These are phyloP conservation scores for Trichoderma oligosporum DNA, from an alignment of 2,329 filamentous ascomycete species.

Conservation along the genomic window DNA sequence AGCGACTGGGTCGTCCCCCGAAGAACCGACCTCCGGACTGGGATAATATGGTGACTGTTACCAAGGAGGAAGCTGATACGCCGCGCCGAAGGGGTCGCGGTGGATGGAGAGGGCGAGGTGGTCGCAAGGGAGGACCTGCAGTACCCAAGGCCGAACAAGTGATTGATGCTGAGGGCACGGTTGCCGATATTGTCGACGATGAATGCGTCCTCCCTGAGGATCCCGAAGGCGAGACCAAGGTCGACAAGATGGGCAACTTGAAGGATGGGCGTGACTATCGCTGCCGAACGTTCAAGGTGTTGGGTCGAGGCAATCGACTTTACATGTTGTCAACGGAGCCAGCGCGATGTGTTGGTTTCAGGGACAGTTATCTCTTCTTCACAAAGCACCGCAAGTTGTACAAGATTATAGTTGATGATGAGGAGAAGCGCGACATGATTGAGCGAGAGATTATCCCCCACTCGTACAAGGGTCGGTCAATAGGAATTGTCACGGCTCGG, in stretches of 20 bases:
- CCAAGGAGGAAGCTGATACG: slow-evolving; percentile 53
- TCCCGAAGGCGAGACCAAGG: slow-evolving; percentile 83
- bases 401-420: slow-evolving; percentile 97
- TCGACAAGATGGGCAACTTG: slow-evolving; percentile 82
- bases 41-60: slow-evolving; percentile 59
- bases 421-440: slow-evolving; percentile 96
- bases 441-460: slow-evolving; percentile 93
- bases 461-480: slow-evolving; percentile 96
- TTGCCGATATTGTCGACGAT: slow-evolving; percentile 85
- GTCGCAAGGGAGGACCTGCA: slow-evolving; percentile 62
- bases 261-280: slow-evolving; percentile 85
- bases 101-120: slow-evolving; percentile 67
- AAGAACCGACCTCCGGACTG: slow-evolving; percentile 81
- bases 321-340: slow-evolving; percentile 99
- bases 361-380: slow-evolving; percentile 98
- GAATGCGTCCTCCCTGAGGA: slow-evolving; percentile 88
- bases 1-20: slow-evolving; percentile 78
- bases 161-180: slow-evolving; percentile 89
- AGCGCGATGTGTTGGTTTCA: slow-evolving; percentile 91
- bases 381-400: slow-evolving; percentile 94
- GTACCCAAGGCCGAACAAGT: slow-evolving; percentile 78
- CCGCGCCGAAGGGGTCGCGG: slow-evolving; percentile 63
- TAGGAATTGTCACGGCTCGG: slow-evolving; percentile 92
- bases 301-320: slow-evolving; percentile 74
- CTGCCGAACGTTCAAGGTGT: slow-evolving; percentile 89